phyloP scores from a whole-genome alignment of 495 filamentous ascomycete species.

The Aspergillus sclerotiicarbonarius region DNA sequence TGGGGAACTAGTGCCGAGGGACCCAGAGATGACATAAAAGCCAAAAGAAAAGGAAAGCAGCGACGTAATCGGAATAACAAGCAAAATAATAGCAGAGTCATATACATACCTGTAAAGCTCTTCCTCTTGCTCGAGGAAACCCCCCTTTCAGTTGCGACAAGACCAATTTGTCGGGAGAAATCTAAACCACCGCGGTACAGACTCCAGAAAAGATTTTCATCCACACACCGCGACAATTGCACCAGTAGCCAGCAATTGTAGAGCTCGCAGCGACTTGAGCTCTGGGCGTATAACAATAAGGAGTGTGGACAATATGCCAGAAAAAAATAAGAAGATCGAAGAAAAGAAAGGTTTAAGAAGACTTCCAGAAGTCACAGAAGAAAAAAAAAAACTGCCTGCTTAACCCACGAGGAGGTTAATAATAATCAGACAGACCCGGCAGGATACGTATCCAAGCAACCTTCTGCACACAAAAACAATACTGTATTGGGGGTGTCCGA shows the following conservation, averaged over 20 bases:
- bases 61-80: neutral
- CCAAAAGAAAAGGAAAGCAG: conserved; percentile 5
- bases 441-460: conserved; percentile 7
- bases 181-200: conserved; percentile 21
- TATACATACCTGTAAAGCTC: conserved; percentile 17
- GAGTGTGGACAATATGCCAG: neutral
- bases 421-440: neutral
- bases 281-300: neutral
- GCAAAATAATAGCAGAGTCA: neutral
- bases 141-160: conserved; percentile 2
- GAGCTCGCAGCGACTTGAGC: conserved; percentile 1
- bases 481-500: conserved; percentile 12
- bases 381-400: conserved; percentile 1
- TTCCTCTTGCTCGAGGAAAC: conserved; percentile 7
- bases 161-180: conserved; percentile 8
- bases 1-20: neutral
- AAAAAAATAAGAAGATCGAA: neutral
- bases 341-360: conserved; percentile 15
- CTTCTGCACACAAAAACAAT: conserved; percentile 8
- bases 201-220: conserved; percentile 19
- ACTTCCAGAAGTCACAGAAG: conserved; percentile 19
- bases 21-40: neutral
- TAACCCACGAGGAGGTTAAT: conserved; percentile 10
- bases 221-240: conserved; percentile 7
- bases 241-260: conserved; percentile 8